Conservation (phyloP, 2,329 filamentous ascomycete species). For the Neofusicoccum sp. region DNA sequence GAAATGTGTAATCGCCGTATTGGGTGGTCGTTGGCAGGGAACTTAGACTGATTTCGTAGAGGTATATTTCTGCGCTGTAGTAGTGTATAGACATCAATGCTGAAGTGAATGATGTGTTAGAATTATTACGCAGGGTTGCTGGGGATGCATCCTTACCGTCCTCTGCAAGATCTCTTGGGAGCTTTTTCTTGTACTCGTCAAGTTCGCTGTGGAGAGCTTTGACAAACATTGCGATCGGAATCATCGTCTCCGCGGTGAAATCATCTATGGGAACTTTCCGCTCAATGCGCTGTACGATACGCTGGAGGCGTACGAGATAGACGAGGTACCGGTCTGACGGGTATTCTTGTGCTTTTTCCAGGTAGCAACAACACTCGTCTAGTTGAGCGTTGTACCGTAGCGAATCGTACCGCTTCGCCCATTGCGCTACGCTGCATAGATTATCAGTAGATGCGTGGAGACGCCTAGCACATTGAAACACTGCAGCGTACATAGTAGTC, state of each 20-base stretch:
- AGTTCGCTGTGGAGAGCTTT: constrained; percentile 16
- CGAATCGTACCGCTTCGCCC: constrained; percentile 14
- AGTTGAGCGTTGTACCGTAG: constrained; percentile 18
- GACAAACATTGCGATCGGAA: constrained; percentile 18
- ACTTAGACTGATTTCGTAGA: constrained; percentile 16
- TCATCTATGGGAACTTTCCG: constrained; percentile 17
- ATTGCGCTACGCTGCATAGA: constrained; percentile 7
- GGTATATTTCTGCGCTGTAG: constrained; percentile 17
- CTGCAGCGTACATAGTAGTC: constrained; percentile 31
- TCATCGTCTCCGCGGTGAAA: constrained; percentile 10
- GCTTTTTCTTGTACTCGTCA: not conserved
- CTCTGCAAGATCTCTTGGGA: constrained; percentile 15
- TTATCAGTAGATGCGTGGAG: not conserved
- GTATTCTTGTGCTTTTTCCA: constrained; percentile 16
- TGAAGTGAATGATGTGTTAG: not conserved
- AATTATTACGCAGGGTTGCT: not conserved
- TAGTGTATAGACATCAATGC: constrained; percentile 15
- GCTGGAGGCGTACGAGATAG: constrained; percentile 17
- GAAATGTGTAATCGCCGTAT: constrained; percentile 17
- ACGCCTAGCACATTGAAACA: not conserved
- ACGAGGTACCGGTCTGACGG: constrained; percentile 18
- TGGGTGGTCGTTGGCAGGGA: constrained; percentile 1
- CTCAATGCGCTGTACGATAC: constrained; percentile 18
- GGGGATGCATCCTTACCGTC: not conserved
- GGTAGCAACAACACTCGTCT: constrained; percentile 10